Evolutionary conservation across 495 filamentous ascomycete species (phyloP), one percentile per base, ranked within the genome.

Genomic region (Podospora pseudoanserina): DNA sequence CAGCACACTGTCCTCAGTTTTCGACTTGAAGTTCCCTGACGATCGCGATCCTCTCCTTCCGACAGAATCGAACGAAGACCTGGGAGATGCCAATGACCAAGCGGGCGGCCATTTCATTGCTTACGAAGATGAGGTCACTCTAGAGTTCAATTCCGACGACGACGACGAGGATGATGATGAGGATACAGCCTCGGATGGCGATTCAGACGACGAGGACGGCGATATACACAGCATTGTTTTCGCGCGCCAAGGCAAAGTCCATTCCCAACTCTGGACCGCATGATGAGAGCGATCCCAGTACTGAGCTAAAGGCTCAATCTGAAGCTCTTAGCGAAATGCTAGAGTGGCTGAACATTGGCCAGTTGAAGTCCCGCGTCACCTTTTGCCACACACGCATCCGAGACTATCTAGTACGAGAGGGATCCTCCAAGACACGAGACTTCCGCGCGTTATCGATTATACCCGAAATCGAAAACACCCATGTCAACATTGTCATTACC

Each of bases 21-120:
- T 69, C 27, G 64, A 69, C 5, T 64, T 69, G 19, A 69, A 69
- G 30, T 69, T 65, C 19, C 68, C 64, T 23, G 18, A 57, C 26
- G 68, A 62, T 34, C 19, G 16, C 2, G 64, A 69, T 58, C 63
- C 64, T 3, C 57, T 60, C 20, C 2, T 18, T 13, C 61, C 32
- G 11, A 58, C n/a, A 58, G 55, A n/a, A 20, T 13, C 6, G 23
- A 58, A 18, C 18, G 18, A 58, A 2, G 13, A 4, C 19, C 5
- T 20, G 5, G 55, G 18, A 26, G 7, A 9, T 26, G n/a, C 19
- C 6, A 23, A 58, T 13, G n/a, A 58, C 23, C n/a, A 9, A 16
- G 2, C 39, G 9, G 39, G 15, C 1, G 7, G 15, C 15, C 9
- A 16, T 11, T 49, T 2, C 2, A 49, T 49, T 11, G 13, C 39